These are phyloP conservation scores for Syzygium jambos DNA, from an alignment of 345 rosid species.

Conservation along the genomic window DNA sequence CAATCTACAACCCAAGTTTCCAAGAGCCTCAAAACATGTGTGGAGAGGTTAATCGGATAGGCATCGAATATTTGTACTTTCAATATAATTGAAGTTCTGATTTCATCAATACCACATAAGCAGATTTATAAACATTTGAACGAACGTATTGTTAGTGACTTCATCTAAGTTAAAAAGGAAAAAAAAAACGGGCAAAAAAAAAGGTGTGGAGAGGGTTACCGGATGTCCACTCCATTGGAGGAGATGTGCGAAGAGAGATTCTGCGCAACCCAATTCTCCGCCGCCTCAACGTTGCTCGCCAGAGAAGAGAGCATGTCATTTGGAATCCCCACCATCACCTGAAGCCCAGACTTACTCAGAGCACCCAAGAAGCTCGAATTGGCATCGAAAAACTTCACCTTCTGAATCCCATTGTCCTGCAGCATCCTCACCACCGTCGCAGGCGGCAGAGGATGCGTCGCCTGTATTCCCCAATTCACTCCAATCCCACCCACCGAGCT, in stretches of 20 bases:
- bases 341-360: constrained; percentile 63
- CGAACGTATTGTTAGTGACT: neutral
- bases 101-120: neutral
- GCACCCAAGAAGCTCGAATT: constrained; percentile 55
- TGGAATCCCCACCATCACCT: constrained; percentile 97
- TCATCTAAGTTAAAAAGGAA: neutral
- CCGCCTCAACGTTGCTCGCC: constrained; percentile 59
- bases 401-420: constrained; percentile 65
- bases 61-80: neutral
- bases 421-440: constrained; percentile 57
- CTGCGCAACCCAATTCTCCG: constrained; percentile 86
- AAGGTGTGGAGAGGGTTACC: constrained; percentile 22
- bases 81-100: neutral
- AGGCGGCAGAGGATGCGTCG: constrained; percentile 71
- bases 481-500: constrained; percentile 46
- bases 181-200: neutral
- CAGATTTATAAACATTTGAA: neutral
- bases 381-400: constrained; percentile 92
- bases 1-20: neutral
- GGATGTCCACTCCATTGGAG: constrained; percentile 59
- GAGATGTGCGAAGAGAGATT: constrained; percentile 65
- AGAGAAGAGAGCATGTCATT: constrained; percentile 77
- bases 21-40: neutral
- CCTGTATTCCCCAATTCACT: constrained; percentile 93
- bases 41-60: neutral